Percentiles rank a stretch among this genome's conserved stretches.
These are phyloP conservation scores for Fusarium sp. DNA, from an alignment of 2,329 filamentous ascomycete species.

Conservation along the genomic window DNA sequence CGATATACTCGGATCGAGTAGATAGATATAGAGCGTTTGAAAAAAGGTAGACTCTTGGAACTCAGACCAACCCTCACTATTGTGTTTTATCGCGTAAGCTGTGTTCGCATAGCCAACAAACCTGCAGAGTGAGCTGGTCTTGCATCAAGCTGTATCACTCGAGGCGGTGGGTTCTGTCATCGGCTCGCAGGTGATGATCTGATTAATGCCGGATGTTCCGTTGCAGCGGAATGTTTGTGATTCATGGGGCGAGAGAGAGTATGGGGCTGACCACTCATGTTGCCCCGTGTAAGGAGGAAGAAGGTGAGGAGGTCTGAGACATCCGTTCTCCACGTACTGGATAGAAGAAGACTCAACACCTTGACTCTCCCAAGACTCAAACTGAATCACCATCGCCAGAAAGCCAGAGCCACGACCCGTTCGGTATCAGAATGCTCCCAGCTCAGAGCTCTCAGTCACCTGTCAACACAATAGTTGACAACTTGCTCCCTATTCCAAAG, in stretches of 20 bases:
- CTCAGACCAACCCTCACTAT: too few relatives aligned
- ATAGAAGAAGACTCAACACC: neutral
- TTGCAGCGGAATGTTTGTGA: too few relatives aligned
- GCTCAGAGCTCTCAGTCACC: neutral
- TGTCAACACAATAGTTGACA: conserved; percentile 9
- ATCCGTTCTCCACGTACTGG: too few relatives aligned
- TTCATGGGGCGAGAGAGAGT: neutral
- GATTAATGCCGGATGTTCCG: too few relatives aligned
- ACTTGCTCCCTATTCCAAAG: conserved; percentile 34
- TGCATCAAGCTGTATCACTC: neutral
- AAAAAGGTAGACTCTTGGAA: too few relatives aligned
- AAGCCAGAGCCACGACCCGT: neutral
- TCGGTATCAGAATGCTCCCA: neutral
- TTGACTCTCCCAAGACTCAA: neutral
- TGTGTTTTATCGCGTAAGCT: conserved; percentile 52
- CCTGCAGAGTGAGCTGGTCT: conserved; percentile 6
- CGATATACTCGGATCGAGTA: neutral
- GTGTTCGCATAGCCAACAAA: conserved; percentile 61
- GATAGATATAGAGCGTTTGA: too few relatives aligned
- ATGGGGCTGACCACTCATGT: too few relatives aligned
- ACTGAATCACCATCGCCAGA: too few relatives aligned
- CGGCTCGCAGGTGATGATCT: neutral
- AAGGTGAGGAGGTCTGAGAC: too few relatives aligned
- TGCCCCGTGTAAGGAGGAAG: too few relatives aligned
- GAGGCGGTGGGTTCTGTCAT: neutral